Conservation (phyloP, 345 rosid genomes). For the Viola odorata region DNA sequence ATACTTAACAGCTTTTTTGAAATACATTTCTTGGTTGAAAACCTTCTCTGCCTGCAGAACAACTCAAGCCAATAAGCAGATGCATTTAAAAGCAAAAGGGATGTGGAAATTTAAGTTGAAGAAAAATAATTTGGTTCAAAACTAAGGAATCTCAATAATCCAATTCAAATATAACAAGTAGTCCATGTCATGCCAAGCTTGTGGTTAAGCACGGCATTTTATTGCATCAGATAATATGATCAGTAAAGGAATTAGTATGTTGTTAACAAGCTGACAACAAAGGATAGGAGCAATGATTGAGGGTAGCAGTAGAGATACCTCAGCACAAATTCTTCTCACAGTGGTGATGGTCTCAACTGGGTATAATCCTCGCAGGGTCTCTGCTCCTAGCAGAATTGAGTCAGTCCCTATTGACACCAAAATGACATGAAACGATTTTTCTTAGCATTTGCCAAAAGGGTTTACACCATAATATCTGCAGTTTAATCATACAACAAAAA, state of each 20-base stretch:
- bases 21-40: slow-evolving; percentile 32
- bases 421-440: slow-evolving; percentile 1
- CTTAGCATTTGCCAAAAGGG: too few relatives aligned
- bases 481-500: too few relatives aligned
- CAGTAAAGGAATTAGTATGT: too few relatives aligned
- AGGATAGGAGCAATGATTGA: neutral
- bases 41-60: slow-evolving; percentile 37
- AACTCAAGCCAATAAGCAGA: neutral
- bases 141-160: neutral
- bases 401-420: slow-evolving; percentile 55
- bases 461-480: too few relatives aligned
- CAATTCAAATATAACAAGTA: too few relatives aligned
- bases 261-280: too few relatives aligned
- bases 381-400: slow-evolving; percentile 95
- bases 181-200: too few relatives aligned
- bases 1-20: slow-evolving; percentile 27
- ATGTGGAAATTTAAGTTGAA: neutral
- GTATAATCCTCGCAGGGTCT: slow-evolving; percentile 89
- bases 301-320: slow-evolving; percentile 37
- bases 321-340: slow-evolving; percentile 86
- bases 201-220: too few relatives aligned
- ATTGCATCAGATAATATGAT: too few relatives aligned
- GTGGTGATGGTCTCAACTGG: slow-evolving; percentile 79
- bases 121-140: neutral
- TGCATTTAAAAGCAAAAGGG: neutral